Percentiles rank a stretch among this genome's conserved stretches.
Conservation (phyloP, 2,329 filamentous ascomycete genomes). For the Stemphylium beticola region DNA sequence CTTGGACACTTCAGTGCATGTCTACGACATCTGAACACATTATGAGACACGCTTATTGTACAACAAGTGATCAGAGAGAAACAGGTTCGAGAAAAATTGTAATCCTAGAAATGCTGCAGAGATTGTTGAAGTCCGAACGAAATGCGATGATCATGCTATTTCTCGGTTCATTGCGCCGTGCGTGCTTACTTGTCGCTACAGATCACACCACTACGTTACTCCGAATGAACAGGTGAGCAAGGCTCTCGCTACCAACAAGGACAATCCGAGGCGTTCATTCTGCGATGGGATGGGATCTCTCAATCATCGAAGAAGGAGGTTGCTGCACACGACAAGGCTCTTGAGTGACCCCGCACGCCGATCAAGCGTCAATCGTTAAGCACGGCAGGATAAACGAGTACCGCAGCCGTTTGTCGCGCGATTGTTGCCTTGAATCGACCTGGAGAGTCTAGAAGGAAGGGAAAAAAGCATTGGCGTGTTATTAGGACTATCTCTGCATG, state of each 20-base stretch:
- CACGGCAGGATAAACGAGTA: not conserved
- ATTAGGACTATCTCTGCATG: not conserved
- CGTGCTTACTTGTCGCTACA: not conserved
- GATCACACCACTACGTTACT: conserved; percentile 1
- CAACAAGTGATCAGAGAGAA: not conserved
- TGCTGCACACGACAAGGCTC: not conserved
- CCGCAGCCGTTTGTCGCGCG: not conserved
- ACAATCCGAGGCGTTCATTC: not conserved
- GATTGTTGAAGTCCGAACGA: conserved; percentile 5
- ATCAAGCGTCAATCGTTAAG: not conserved
- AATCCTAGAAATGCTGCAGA: not conserved
- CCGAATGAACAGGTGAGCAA: not conserved
- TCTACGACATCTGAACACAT: conserved; percentile 1
- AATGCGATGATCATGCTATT: conserved; percentile 1
- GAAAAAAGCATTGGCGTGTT: too few relatives aligned
- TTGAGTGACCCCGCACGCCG: conserved; percentile 14
- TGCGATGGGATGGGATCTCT: not conserved
- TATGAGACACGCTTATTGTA: conserved; percentile 4
- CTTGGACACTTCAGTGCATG: not conserved
- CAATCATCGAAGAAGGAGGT: not conserved
- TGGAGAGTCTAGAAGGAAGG: not conserved
- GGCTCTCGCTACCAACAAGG: not conserved
- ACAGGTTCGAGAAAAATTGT: not conserved
- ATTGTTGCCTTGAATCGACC: not conserved
- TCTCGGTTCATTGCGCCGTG: not conserved